phyloP scores from a whole-genome alignment of 2,329 filamentous ascomycete genomes.

The Verticillium tricorpus region DNA sequence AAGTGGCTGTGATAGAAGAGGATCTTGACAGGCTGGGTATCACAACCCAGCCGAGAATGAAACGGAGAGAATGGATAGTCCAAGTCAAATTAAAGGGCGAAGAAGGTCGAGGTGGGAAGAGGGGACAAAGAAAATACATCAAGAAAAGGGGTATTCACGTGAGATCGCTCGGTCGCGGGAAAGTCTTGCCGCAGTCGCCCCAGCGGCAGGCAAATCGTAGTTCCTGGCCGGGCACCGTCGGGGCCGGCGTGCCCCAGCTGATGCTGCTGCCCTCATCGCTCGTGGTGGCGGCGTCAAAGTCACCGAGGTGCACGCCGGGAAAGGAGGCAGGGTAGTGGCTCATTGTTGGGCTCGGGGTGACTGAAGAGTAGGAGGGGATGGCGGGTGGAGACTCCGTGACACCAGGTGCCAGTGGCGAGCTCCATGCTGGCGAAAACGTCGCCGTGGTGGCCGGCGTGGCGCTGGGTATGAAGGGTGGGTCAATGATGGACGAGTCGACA shows the following conservation, averaged over 20 bases:
- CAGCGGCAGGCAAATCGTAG: constrained; percentile 11
- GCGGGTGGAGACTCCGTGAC: constrained; percentile 14
- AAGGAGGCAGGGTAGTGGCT: constrained; percentile 9
- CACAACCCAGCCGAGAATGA: not conserved
- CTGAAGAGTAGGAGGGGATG: constrained; percentile 15
- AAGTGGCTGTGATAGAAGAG: not conserved
- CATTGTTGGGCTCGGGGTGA: constrained; percentile 10
- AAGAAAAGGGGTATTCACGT: constrained; percentile 9
- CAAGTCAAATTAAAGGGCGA: not conserved
- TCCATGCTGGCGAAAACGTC: constrained; percentile 9
- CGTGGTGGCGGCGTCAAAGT: constrained; percentile 2
- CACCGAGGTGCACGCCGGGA: constrained; percentile 4
- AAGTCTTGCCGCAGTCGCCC: constrained; percentile 10
- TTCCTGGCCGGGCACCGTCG: not conserved
- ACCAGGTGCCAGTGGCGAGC: constrained; percentile 14
- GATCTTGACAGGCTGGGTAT: not conserved
- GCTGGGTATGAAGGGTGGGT: constrained; percentile 3
- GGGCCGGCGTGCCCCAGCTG: not conserved
- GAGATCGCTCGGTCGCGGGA: constrained; percentile 12
- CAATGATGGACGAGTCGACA: constrained; percentile 10
- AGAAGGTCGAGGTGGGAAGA: not conserved
- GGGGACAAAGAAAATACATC: not conserved
- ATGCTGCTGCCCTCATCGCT: not conserved
- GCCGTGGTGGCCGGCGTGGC: not conserved
- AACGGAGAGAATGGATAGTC: not conserved